Percentiles rank a stretch among this genome's conserved stretches.
Evolutionary conservation across 306 rosid species (phyloP).

Genomic region (Pueraria montana): DNA sequence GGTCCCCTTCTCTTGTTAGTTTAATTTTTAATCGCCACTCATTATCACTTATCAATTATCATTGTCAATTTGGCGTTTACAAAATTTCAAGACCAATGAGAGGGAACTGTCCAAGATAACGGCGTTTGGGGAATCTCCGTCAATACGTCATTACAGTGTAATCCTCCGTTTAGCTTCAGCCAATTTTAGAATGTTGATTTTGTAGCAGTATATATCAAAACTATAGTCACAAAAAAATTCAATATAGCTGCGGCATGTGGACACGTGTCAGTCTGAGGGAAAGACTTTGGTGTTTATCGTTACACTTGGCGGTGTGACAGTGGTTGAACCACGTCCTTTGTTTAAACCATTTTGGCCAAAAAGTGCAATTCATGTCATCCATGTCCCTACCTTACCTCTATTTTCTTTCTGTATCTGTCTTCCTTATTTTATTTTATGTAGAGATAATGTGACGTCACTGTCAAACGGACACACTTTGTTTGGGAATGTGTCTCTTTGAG

Average conservation of each 20-base stretch:
- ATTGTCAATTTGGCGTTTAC: slow-evolving; percentile 2
- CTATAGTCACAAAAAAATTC: not conserved
- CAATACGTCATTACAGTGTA: not conserved
- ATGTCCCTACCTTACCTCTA: not conserved
- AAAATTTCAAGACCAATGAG: not conserved
- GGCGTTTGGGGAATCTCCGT: slow-evolving; percentile 19
- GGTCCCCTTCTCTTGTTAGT: slow-evolving; percentile 30
- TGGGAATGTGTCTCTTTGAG: not conserved
- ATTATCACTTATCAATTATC: not conserved
- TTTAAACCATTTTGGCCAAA: not conserved
- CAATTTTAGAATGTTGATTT: too few species aligned
- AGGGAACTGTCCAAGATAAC: not conserved
- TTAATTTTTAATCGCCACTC: slow-evolving; percentile 37
- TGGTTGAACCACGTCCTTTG: slow-evolving; percentile 19
- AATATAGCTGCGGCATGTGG: not conserved
- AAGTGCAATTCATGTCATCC: not conserved
- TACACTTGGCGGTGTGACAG: slow-evolving; percentile 10
- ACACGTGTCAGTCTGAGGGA: not conserved
- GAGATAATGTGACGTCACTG: not conserved
- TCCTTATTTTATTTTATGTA: not conserved
- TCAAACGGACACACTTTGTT: not conserved
- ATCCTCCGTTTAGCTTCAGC: too few species aligned
- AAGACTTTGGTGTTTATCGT: not conserved
- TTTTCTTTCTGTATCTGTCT: not conserved
- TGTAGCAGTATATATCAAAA: not conserved